Base-by-base conservation (phyloP, 306 rosid species). In the Ceratonia siliqua region DNA sequence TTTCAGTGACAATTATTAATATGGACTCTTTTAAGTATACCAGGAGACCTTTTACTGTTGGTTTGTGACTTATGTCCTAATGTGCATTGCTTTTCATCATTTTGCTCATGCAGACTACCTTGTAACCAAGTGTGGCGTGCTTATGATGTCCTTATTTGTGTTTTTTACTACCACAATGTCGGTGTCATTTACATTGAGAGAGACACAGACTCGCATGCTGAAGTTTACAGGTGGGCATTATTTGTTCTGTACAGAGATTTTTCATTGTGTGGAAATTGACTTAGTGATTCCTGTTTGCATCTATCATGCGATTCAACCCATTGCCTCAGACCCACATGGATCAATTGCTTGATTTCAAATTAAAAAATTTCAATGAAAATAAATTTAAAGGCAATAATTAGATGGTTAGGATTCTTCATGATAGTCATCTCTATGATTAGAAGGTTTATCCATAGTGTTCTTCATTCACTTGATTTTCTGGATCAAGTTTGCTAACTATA, bases 151-250 rank as follows among this genome's bases (percentile, higher is more conserved):
- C 24, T 79, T 95, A 49, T 95, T 95, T 79, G 99, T 95, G 75
- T 95, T 95, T 86, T 94, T 95, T 78, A 95, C 99, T 25, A 95
- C 98, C 36, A 95, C 98, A 56, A 95, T 95, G 99, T 95, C 99
- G 0, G 99, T 95, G 58, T 95, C 99, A 45, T 95, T 95, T 76
- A 95, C 99, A 46, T 86, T 95, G 83, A 90, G 99, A 79, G 99
- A 95, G 88, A 95, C 99, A 63, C 99, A 95, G 84, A 92, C 96
- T 55, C 96, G 99, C 50, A 95, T 95, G 99, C 94, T 95, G 91
- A 95, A 92, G 84, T 95, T 95, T 80, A 95, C 99, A 46, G 97
- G 99, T 94, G 66, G 68, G 85, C 48, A 35, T 64, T 42, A 70
- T 72, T 69, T 65, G 62, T 39, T 55, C 70, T 72, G 42, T 68